Conservation (phyloP, 495 filamentous ascomycete genomes). For the Penicillium pancosmium region DNA sequence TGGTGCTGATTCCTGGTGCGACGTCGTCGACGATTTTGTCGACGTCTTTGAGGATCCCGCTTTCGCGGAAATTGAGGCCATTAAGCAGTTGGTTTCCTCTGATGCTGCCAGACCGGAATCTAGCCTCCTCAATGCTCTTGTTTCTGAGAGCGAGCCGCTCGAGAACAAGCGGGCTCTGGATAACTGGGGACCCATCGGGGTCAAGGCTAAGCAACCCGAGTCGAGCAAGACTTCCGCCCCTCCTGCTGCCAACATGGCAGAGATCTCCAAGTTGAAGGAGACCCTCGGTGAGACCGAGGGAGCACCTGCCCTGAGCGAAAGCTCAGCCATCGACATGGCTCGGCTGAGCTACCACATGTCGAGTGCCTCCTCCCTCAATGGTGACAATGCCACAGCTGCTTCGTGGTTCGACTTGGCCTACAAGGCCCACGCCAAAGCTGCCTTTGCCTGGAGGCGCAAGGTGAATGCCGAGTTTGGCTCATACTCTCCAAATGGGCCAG, state of each 20-base stretch:
- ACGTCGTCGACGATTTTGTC: not conserved
- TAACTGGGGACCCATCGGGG: not conserved
- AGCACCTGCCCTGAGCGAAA: not conserved
- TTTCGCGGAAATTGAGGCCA: not conserved
- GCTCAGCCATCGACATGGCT: not conserved
- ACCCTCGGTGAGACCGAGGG: not conserved
- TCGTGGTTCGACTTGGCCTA: not conserved
- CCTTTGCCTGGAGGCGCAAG: not conserved
- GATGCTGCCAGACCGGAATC: not conserved
- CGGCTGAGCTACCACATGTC: not conserved
- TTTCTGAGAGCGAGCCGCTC: not conserved
- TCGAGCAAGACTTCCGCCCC: too few relatives aligned
- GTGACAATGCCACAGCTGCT: not conserved
- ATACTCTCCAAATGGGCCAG: not conserved
- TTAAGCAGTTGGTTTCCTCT: not conserved
- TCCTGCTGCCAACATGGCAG: not conserved
- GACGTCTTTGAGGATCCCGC: not conserved
- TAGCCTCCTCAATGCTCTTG: not conserved
- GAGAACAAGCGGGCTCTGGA: not conserved
- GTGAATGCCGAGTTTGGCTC: not conserved
- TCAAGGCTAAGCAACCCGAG: not conserved
- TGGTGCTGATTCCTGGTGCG: not conserved
- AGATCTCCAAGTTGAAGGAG: not conserved
- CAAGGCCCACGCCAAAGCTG: not conserved
- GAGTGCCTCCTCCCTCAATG: not conserved